Conservation (phyloP, 192 early-diverging fungal species). For the Spinellus fusiger region DNA sequence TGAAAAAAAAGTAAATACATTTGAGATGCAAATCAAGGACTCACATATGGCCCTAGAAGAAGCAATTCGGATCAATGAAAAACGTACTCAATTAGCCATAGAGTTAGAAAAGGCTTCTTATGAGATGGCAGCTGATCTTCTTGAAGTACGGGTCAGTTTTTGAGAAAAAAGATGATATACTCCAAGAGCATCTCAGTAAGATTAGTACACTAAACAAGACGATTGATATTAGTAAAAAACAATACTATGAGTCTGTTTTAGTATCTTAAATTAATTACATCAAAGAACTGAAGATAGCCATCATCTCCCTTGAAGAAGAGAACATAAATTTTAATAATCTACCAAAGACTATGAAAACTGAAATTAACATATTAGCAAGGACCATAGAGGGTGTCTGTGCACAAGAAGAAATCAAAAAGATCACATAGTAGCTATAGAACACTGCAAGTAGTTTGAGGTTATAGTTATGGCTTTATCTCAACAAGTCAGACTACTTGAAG, state of each 20-base stretch:
- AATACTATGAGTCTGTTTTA: neutral
- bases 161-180: neutral
- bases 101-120: neutral
- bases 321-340: neutral
- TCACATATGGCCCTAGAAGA: neutral
- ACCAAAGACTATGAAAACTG: neutral
- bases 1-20: neutral
- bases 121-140: neutral
- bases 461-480: too few species aligned
- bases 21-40: neutral
- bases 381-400: neutral
- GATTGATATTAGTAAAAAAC: neutral
- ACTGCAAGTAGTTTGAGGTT: too few species aligned
- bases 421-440: too few species aligned
- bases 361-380: neutral
- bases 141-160: neutral
- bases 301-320: neutral
- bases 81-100: neutral
- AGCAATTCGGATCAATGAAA: neutral
- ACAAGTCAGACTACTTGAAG: too few species aligned
- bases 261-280: neutral
- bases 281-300: neutral
- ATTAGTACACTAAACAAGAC: neutral
- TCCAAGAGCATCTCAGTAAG: neutral
- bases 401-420: neutral